Evolutionary conservation across 1,284 basidiomycete species (phyloP), one percentile per base, ranked within the genome.

Genomic region (Ceratobasidium sp.): DNA sequence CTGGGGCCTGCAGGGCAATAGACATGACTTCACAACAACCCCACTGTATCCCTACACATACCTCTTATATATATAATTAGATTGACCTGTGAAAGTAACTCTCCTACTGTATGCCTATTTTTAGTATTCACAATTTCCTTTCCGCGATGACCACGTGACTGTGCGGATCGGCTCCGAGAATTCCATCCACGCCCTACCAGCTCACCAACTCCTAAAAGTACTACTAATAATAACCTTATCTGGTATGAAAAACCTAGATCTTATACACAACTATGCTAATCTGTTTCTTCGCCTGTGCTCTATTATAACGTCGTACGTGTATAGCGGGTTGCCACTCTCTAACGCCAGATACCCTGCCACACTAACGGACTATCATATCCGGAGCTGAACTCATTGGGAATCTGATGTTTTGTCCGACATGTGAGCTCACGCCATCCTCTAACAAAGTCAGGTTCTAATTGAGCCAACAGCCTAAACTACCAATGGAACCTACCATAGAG

Each of bases 401-500:
- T 13, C 14, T 29, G 8, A 4, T 46, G 24, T 27, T 65, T 49
- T 7, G n/a, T 51, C 27, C 24, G 31, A 51, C 46, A n/a, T 37
- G 63, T 65, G 16, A 65, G 63, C 43, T 22, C 13, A 22, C 27
- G 51, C 5, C 31, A 27, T 65, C 6, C 5, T 11, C 14, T 46
- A 24, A 7, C 29, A 19, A 31, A 49, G 7, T 27, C 14, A 5
- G 48, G n/a, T 65, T 31, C 65, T 56, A 54, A 68, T n/a, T 24
- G 53, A 22, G 22, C 49, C 31, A 3, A 39, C n/a, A 51, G 48
- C 24, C 19, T n/a, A 16, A n/a, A 34, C 19, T n/a, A 13, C 19
- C 14, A 9, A 71, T 71, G 68, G 68, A 71, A 16, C n/a, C 53
- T 29, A 37, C 37, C 37, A 59, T 71, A 9, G 68, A 71, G 29